A percentile compares a stretch with the other conserved stretches of the same genome.
phyloP scores from a whole-genome alignment of 805 yeast species.

The Yamadazyma phyllophila region DNA sequence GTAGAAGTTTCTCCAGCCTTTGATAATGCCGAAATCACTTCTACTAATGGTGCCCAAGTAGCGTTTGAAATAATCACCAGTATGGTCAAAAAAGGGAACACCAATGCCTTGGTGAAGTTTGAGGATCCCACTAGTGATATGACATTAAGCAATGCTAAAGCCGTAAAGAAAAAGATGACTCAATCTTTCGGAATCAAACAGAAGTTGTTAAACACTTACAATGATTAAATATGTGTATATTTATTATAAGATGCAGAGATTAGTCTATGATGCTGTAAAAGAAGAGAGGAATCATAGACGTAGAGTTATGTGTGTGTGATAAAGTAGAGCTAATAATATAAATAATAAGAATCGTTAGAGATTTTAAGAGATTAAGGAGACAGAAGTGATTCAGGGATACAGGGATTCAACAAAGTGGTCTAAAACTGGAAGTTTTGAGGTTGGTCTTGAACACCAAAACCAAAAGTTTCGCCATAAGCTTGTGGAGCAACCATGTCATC shows the following conservation, averaged over 20 bases:
- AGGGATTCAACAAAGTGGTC: constrained; percentile 1
- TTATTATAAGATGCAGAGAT: constrained; percentile 13
- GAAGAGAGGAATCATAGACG: constrained; percentile 7
- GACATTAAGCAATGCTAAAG: constrained; percentile 10
- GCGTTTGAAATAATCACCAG: constrained; percentile 69
- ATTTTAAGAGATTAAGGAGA: constrained; percentile 1
- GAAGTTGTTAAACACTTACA: constrained; percentile 6
- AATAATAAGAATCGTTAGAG: constrained; percentile 5
- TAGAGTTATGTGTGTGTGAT: constrained; percentile 5
- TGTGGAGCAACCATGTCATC: constrained; percentile 69
- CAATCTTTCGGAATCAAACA: constrained; percentile 8
- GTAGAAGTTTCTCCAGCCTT: constrained; percentile 63
- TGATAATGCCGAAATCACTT: constrained; percentile 64
- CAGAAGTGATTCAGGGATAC: background rate
- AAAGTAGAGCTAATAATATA: constrained; percentile 3
- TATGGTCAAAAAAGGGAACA: constrained; percentile 62
- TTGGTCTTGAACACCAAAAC: constrained; percentile 65
- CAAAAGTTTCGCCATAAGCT: constrained; percentile 79
- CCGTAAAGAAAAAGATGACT: constrained; percentile 3
- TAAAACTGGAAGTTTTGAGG: constrained; percentile 49
- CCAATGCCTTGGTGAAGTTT: constrained; percentile 10
- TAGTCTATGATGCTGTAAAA: constrained; percentile 6
- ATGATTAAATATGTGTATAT: constrained; percentile 8
- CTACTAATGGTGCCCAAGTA: constrained; percentile 68
- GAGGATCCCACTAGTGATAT: background rate